These are phyloP conservation scores for Enterospora canceri DNA, from an alignment of 371 early-diverging fungal genomes.

Conservation along the genomic window DNA sequence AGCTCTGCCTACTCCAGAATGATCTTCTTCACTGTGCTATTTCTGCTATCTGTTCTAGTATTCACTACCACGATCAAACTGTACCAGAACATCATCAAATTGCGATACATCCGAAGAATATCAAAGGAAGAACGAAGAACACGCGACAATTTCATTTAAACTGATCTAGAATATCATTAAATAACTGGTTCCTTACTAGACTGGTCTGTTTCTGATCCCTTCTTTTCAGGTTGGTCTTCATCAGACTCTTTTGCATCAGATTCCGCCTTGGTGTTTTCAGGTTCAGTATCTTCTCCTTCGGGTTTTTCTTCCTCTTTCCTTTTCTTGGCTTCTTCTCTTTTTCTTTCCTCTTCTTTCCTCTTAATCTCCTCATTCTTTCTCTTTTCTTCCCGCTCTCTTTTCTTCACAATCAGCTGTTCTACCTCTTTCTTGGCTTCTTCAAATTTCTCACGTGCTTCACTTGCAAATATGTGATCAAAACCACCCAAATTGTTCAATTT, in stretches of 20 bases:
- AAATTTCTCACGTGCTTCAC: not conserved
- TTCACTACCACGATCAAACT: constrained; percentile 51
- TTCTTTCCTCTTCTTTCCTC: constrained; percentile 1
- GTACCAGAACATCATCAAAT: constrained; percentile 35
- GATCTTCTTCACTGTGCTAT: constrained; percentile 30
- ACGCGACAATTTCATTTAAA: constrained; percentile 10
- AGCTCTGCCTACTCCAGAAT: constrained; percentile 13
- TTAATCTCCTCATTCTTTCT: constrained; percentile 4
- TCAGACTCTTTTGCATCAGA: constrained; percentile 1
- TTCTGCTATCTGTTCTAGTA: constrained; percentile 42
- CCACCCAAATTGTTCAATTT: constrained; percentile 9
- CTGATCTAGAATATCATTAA: too few relatives aligned
- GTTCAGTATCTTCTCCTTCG: constrained; percentile 1
- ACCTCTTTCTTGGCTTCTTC: not conserved
- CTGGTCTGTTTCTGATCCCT: constrained; percentile 10
- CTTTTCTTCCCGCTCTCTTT: constrained; percentile 9
- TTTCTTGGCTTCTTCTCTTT: constrained; percentile 5
- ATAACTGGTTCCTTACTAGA: too few relatives aligned
- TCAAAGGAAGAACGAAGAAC: not conserved
- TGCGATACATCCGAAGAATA: not conserved
- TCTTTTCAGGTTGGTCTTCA: constrained; percentile 1
- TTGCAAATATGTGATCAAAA: not conserved
- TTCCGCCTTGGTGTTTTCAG: constrained; percentile 2
- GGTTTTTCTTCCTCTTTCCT: constrained; percentile 16
- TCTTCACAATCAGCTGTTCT: not conserved